Evolutionary conservation across 2,329 filamentous ascomycete genomes (phyloP).

Genomic region (Colletotrichum limetticola): DNA sequence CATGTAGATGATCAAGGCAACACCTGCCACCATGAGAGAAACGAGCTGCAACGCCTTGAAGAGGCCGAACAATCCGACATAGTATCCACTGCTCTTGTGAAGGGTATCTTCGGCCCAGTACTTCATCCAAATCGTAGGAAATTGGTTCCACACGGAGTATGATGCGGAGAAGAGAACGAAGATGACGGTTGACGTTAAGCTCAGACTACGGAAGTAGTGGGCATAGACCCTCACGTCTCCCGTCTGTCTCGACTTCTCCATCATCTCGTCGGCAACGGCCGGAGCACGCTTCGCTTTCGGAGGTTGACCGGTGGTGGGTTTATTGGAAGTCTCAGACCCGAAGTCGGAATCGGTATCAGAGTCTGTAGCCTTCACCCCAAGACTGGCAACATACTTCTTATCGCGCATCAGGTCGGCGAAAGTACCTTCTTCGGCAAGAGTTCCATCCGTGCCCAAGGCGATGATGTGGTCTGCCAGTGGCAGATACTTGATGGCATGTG

Average conservation of each 20-base stretch:
- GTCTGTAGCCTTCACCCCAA: conserved; percentile 39
- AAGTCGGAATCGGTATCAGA: conserved; percentile 30
- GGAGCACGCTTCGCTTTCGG: conserved; percentile 15
- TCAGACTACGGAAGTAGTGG: conserved; percentile 37
- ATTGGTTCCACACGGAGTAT: conserved; percentile 35
- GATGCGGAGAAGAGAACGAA: conserved; percentile 7
- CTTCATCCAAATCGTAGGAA: conserved; percentile 45
- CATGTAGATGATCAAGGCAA: conserved; percentile 37
- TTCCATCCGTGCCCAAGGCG: conserved; percentile 53
- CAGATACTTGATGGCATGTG: conserved; percentile 45
- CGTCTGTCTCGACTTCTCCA: conserved; percentile 32
- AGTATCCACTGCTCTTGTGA: conserved; percentile 31
- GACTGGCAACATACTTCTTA: conserved; percentile 44
- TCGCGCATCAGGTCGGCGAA: conserved; percentile 47
- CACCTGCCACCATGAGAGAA: conserved; percentile 30
- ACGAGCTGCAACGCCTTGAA: conserved; percentile 30
- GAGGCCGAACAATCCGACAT: conserved; percentile 38
- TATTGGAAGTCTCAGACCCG: not conserved
- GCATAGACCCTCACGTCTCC: conserved; percentile 39
- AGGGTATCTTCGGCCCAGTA: conserved; percentile 42
- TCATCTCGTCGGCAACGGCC: not conserved
- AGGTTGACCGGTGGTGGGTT: not conserved
- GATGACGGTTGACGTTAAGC: not conserved
- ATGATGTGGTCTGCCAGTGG: conserved; percentile 58
- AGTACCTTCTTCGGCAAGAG: conserved; percentile 52